Base-by-base conservation (phyloP, 2,329 filamentous ascomycete species). In the Phaeosphaeria sp. region DNA sequence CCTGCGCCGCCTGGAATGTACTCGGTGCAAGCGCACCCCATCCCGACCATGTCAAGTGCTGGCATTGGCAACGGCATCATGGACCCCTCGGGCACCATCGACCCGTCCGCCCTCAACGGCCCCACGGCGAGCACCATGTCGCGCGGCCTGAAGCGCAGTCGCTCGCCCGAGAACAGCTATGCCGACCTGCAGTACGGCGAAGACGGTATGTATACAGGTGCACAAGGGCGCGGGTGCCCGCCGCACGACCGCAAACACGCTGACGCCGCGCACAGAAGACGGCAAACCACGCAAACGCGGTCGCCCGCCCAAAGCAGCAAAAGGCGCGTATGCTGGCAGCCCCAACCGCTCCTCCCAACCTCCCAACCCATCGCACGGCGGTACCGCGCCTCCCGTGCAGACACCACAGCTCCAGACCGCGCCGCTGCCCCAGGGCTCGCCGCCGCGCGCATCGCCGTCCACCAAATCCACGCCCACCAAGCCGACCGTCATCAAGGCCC, bases 401-500 rank as follows among this genome's bases (percentile, higher is more conserved):
- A 87, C 76, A 72, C 88, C 81, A 56, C 86, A 77, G 79, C 81
- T 79, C 78, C 87, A 75, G 64, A 78, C 77, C n/a, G 77, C 82
- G 60, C 67, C 77, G 43, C 74, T 83, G 42, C 79, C 82, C 40
- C 81, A 83, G 55, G 71, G 73, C 8, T 86, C 86, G 20, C 86
- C 86, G 15, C 79, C 80, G 20, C 91, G 87, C 61, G 77, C 81
- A 18, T 88, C 87, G 15, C 85, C 92, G 17, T 88, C 91, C 21
- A 51, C 61, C 53, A 95, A 94, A 78, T 86, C 89, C 2, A 92
- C 92, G 3, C 91, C 91, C 5, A 89, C 89, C 33, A 96, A 96
- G 79, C 84, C 88, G 27, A 74, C 83, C 9, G 91, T 94, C 8
- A 84, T 98, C 68, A 99, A 99, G 80, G 95, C 95, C 0, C 83